Percentiles rank a stretch among this genome's conserved stretches.
These are phyloP conservation scores for Cryomyces minteri DNA, from an alignment of 495 filamentous ascomycete species.

Conservation along the genomic window DNA sequence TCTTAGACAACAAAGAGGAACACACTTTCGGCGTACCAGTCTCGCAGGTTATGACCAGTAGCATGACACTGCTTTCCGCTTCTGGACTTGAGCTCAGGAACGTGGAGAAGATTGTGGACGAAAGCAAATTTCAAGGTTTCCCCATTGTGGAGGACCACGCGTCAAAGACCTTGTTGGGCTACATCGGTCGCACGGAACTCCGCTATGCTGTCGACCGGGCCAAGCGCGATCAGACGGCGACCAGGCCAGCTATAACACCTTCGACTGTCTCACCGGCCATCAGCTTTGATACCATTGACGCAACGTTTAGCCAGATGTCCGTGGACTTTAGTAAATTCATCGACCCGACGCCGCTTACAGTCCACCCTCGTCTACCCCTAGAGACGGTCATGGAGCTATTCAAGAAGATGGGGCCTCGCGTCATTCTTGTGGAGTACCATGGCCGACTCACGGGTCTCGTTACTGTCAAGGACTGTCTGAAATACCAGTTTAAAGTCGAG, in stretches of 20 bases:
- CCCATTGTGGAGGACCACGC: conserved; percentile 67
- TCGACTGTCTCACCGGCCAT: conserved; percentile 28
- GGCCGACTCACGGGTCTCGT: conserved; percentile 71
- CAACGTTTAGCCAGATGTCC: conserved; percentile 32
- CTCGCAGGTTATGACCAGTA: conserved; percentile 75
- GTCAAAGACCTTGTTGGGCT: conserved; percentile 62
- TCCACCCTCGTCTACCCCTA: conserved; percentile 78
- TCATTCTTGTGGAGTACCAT: conserved; percentile 82
- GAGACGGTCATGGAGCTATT: conserved; percentile 99
- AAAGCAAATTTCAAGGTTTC: conserved; percentile 87
- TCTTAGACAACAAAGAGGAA: conserved; percentile 95
- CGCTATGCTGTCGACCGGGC: conserved; percentile 82
- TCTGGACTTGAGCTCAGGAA: conserved; percentile 55
- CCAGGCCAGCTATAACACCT: conserved; percentile 23
- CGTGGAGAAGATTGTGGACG: conserved; percentile 53
- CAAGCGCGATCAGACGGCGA: conserved; percentile 51
- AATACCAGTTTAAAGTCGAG: conserved; percentile 94
- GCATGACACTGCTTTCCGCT: conserved; percentile 55
- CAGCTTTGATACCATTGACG: conserved; percentile 45
- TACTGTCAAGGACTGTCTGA: conserved; percentile 92
- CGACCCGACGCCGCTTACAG: conserved; percentile 76
- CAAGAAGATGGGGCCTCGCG: conserved; percentile 91
- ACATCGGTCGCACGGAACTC: conserved; percentile 88
- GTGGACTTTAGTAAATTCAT: conserved; percentile 81
- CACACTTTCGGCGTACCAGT: conserved; percentile 94